These are phyloP conservation scores for Pseudogymnoascus sp. DNA, from an alignment of 2,329 filamentous ascomycete species.

Conservation along the genomic window DNA sequence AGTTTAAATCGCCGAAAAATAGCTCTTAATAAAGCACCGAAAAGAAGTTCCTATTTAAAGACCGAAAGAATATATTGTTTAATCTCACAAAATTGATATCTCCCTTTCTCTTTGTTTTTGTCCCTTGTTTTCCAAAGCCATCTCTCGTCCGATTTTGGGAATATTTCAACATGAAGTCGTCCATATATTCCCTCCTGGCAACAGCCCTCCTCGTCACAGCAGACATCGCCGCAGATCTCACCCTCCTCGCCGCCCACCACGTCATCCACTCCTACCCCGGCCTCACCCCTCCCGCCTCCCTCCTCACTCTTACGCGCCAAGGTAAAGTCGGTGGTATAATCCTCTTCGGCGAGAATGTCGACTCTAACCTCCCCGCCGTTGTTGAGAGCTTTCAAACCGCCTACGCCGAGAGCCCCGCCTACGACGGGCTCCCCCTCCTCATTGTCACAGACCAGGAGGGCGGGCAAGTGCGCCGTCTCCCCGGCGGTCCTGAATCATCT, in stretches of 20 bases:
- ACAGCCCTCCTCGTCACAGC: neutral
- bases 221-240: neutral
- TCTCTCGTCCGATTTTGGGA: neutral
- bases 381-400: constrained; percentile 20
- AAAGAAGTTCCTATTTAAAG: neutral
- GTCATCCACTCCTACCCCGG: constrained; percentile 28
- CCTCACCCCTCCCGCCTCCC: constrained; percentile 19
- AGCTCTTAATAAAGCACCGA: neutral
- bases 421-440: constrained; percentile 21
- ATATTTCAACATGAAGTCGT: neutral
- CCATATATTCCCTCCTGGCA: neutral
- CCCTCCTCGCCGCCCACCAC: constrained; percentile 15
- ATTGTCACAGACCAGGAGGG: constrained; percentile 30
- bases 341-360: constrained; percentile 26
- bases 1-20: neutral
- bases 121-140: neutral
- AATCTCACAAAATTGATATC: neutral
- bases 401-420: constrained; percentile 17
- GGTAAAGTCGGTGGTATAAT: constrained; percentile 28
- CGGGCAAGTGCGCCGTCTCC: constrained; percentile 22
- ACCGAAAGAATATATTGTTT: neutral
- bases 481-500: constrained; percentile 21
- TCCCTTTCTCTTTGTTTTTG: neutral
- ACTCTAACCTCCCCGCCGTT: constrained; percentile 18
- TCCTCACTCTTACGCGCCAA: constrained; percentile 21